Conservation (phyloP, 2,329 filamentous ascomycete species). For the Penicillium sp. region DNA sequence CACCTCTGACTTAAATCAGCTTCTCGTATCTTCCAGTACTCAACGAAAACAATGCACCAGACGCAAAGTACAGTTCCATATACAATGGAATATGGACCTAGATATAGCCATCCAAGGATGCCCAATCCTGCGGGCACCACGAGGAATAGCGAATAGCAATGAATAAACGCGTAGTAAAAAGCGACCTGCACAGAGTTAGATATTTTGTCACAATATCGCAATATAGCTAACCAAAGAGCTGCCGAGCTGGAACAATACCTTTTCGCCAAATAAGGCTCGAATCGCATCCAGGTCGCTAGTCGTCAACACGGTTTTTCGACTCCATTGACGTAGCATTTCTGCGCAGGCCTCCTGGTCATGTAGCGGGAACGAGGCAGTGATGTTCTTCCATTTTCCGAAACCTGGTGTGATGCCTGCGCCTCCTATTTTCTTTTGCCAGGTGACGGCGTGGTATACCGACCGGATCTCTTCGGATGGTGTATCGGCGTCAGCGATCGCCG, state of each 20-base stretch:
- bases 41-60: constrained; percentile 85
- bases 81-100: constrained; percentile 72
- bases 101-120: constrained; percentile 65
- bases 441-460: constrained; percentile 77
- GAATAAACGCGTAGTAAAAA: constrained; percentile 91
- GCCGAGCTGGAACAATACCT: constrained; percentile 28
- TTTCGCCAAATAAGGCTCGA: constrained; percentile 67
- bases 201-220: too few species aligned
- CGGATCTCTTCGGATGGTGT: constrained; percentile 81
- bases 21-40: constrained; percentile 94
- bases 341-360: constrained; percentile 70
- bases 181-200: constrained; percentile 51
- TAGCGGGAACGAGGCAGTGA: constrained; percentile 70
- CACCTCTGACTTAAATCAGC: constrained; percentile 76
- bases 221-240: background rate
- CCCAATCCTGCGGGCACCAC: constrained; percentile 74
- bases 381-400: constrained; percentile 61
- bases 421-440: constrained; percentile 61
- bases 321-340: constrained; percentile 65
- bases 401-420: constrained; percentile 68
- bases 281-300: constrained; percentile 65
- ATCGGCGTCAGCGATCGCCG: constrained; percentile 65
- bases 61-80: constrained; percentile 70
- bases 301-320: constrained; percentile 54
- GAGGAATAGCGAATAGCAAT: constrained; percentile 80